Percentiles rank a stretch among this genome's conserved stretches.
Conservation (phyloP, 306 rosid genomes). For the Styphnolobium japonicum region DNA sequence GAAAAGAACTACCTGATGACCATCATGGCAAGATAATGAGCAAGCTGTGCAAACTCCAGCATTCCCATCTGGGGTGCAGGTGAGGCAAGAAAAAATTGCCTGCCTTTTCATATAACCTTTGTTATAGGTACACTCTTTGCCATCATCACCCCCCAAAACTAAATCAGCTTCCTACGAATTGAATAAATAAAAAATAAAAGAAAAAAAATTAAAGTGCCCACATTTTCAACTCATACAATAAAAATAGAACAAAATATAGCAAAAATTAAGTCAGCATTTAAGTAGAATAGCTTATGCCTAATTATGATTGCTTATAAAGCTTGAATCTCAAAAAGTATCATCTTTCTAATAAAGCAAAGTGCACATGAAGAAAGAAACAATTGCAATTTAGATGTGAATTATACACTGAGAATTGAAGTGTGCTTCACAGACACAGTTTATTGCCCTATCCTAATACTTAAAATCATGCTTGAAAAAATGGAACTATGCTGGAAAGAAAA, state of each 20-base stretch:
- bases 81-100: conserved; percentile 94
- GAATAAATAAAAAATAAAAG: not conserved
- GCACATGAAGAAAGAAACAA: not conserved
- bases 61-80: conserved; percentile 93
- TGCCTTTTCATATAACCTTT: conserved; percentile 96
- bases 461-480: not conserved
- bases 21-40: conserved; percentile 97
- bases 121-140: conserved; percentile 90
- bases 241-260: not conserved
- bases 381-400: not conserved
- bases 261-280: not conserved
- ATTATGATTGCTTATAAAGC: not conserved
- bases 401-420: not conserved
- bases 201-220: not conserved
- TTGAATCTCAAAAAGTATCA: not conserved
- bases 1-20: conserved; percentile 71
- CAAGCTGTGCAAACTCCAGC: conserved; percentile 99
- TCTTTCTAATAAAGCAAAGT: not conserved
- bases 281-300: not conserved
- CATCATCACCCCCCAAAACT: conserved; percentile 96
- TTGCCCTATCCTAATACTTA: not conserved
- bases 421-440: not conserved
- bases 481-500: not conserved
- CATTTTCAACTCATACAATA: conserved; percentile 1
- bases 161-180: conserved; percentile 77